These are phyloP conservation scores for Paramecium caudatum DNA, from an alignment of 73 alveolate species.

Conservation along the genomic window DNA sequence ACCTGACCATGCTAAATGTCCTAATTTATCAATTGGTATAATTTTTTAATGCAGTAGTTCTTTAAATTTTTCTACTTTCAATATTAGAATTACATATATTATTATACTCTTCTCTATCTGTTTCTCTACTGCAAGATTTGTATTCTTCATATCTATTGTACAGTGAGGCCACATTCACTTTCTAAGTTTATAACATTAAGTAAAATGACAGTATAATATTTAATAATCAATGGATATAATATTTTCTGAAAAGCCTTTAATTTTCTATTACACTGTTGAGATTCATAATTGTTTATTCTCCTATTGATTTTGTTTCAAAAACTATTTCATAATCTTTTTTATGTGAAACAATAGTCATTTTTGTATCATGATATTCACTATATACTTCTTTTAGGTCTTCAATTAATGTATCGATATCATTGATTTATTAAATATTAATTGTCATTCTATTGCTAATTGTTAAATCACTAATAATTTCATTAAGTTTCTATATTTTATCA, in stretches of 20 bases:
- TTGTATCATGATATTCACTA: slow-evolving; percentile 26
- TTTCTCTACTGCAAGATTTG: slow-evolving; percentile 40
- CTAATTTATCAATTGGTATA: slow-evolving; percentile 45
- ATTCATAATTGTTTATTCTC: neutral
- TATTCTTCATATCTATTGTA: slow-evolving; percentile 59
- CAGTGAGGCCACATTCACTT: slow-evolving; percentile 57
- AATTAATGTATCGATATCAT: neutral
- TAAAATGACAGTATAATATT: neutral
- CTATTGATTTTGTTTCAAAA: neutral
- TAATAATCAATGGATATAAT: neutral
- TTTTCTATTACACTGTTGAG: neutral
- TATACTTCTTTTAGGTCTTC: neutral
- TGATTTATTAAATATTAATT: neutral
- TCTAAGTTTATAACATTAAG: slow-evolving; percentile 46
- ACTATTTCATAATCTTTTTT: neutral
- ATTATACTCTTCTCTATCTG: neutral
- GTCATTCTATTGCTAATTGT: neutral
- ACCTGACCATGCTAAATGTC: slow-evolving; percentile 53
- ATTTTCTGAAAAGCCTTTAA: neutral
- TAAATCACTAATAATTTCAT: neutral
- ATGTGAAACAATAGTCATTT: neutral
- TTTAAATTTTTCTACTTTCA: slow-evolving; percentile 16
- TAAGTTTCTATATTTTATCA: neutral
- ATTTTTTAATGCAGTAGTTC: slow-evolving; percentile 38
- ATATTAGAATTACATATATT: neutral